These are phyloP conservation scores for Reticulascus tulasneorum DNA, from an alignment of 2,329 filamentous ascomycete species.

Conservation along the genomic window DNA sequence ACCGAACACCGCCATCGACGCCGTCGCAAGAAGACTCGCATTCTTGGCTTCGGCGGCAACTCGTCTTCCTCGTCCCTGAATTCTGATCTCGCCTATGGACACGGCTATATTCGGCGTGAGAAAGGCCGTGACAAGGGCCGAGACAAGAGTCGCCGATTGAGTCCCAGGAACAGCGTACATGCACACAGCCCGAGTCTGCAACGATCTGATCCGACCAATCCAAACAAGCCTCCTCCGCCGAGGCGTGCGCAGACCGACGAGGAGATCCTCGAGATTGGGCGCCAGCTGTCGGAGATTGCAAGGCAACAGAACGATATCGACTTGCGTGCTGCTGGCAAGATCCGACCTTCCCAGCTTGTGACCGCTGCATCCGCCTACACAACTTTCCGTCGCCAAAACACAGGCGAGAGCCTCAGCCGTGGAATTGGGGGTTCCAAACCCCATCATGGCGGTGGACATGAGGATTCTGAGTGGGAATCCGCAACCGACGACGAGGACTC, in stretches of 20 bases:
- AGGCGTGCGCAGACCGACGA: slow-evolving; percentile 44
- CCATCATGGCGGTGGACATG: slow-evolving; percentile 26
- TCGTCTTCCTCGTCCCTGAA: slow-evolving; percentile 66
- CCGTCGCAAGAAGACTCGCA: slow-evolving; percentile 41
- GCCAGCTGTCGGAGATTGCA: slow-evolving; percentile 50
- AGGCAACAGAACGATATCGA: slow-evolving; percentile 48
- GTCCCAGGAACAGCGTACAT: slow-evolving; percentile 17
- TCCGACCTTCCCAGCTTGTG: slow-evolving; percentile 30
- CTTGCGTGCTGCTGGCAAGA: slow-evolving; percentile 35
- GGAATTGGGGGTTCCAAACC: slow-evolving; percentile 38
- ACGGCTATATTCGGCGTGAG: slow-evolving; percentile 47
- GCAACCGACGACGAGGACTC: slow-evolving; percentile 46
- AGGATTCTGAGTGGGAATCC: slow-evolving; percentile 53
- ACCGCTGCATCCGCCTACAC: slow-evolving; percentile 36
- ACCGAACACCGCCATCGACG: slow-evolving; percentile 47
- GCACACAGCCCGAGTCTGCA: slow-evolving; percentile 6
- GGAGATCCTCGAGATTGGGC: slow-evolving; percentile 53
- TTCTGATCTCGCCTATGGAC: slow-evolving; percentile 65
- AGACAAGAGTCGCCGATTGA: slow-evolving; percentile 26
- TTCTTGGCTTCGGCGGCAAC: slow-evolving; percentile 53
- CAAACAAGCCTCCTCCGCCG: slow-evolving; percentile 17
- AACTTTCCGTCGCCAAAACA: slow-evolving; percentile 35
- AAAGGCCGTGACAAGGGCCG: slow-evolving; percentile 16
- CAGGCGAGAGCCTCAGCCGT: slow-evolving; percentile 28
- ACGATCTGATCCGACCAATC: slow-evolving; percentile 11